Base-by-base conservation (phyloP, 331 rosid species). In the Rosa hybrid region DNA sequence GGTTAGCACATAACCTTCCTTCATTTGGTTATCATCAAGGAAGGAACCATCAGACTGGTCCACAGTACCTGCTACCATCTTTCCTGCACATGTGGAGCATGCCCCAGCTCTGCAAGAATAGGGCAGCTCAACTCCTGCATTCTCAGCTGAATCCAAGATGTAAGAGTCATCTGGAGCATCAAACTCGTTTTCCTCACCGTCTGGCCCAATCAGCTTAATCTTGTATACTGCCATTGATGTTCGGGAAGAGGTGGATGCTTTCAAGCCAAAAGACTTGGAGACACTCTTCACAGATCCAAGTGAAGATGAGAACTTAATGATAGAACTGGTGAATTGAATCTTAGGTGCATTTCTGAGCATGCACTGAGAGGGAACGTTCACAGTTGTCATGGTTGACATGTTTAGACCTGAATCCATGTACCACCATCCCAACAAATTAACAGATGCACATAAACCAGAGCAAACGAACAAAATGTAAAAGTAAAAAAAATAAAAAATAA, bases 51-150 rank as follows among this genome's bases (percentile, higher is more conserved):
- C 97, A 0, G 97, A 83, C 79, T 92, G 97, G 68, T 94, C 97
- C 39, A 92, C 98, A 0, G 92, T 12, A 9, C 97, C 97, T 8
- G 92, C 48, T 27, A 74, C 82, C 49, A 90, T 41, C 88, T 88
- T 84, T 77, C 97, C 97, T 0, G 98, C 97, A 78, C 97, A 91
- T 4, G 93, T 90, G n/a, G 97, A 92, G 87, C 97, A 94, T 21
- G 97, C 98, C 62, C 97, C 98, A 0, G 98, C 98, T 53, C 98
- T 90, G 89, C 98, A 92, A 1, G 97, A 94, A 82, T 92, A 92
- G 13, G 98, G 98, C 44, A 94, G 82, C 41, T 94, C 98, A 59
- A 59, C 7, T 10, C 65, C 65, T 21, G 65, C 65, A 59, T 21
- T 59, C 65, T 94, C 98, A 13, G 97, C 98, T 39, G 97, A 82